These are phyloP conservation scores for Cordyceps tenuipes DNA, from an alignment of 2,329 filamentous ascomycete species.

Conservation along the genomic window DNA sequence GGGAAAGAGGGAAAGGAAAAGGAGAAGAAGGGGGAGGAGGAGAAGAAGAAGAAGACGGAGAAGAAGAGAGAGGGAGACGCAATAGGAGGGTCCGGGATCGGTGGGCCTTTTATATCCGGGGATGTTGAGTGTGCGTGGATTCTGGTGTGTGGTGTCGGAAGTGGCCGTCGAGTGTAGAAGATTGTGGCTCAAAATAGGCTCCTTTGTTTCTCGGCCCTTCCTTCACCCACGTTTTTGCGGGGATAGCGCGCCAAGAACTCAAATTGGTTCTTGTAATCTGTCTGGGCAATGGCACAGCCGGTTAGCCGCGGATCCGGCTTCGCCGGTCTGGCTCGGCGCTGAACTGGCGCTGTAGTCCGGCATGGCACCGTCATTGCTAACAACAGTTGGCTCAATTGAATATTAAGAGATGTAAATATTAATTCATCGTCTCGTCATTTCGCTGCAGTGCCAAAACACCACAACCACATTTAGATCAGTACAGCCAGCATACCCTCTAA, in stretches of 20 bases:
- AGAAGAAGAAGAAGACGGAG: background rate
- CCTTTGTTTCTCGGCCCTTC: background rate
- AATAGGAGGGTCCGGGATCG: background rate
- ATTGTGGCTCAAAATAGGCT: background rate
- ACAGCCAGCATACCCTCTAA: background rate
- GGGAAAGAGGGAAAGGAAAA: background rate
- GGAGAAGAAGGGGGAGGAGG: background rate
- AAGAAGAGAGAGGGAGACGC: no score
- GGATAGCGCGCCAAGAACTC: background rate
- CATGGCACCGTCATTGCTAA: background rate
- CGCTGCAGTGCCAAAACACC: background rate
- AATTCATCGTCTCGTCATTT: background rate
- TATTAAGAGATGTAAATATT: no score
- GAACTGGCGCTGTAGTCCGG: background rate
- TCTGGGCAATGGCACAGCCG: background rate
- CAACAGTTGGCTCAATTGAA: background rate
- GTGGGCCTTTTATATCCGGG: background rate
- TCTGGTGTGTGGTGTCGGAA: background rate
- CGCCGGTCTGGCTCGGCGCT: background rate
- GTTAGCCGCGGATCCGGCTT: background rate
- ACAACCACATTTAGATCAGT: background rate
- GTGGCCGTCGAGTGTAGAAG: background rate
- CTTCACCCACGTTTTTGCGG: background rate
- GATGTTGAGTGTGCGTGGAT: background rate
- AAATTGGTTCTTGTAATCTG: no score